Conservation (phyloP, 2,329 filamentous ascomycete species). For the Fusarium sp. region DNA sequence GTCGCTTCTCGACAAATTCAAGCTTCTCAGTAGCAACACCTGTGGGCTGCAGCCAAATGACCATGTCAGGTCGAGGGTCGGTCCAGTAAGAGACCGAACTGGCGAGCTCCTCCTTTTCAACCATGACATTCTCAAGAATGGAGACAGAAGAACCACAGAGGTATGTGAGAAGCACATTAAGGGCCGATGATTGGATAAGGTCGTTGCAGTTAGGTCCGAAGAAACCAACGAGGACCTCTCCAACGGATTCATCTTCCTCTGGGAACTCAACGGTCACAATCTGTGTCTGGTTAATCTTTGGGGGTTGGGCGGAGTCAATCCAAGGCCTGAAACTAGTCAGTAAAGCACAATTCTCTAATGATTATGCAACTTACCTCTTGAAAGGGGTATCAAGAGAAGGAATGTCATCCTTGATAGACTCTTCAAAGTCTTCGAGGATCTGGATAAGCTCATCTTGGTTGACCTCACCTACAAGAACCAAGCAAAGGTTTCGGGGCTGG, state of each 20-base stretch:
- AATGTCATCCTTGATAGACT: slow-evolving; percentile 83
- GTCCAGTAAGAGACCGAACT: slow-evolving; percentile 84
- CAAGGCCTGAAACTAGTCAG: slow-evolving; percentile 67
- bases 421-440: slow-evolving; percentile 88
- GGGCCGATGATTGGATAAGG: slow-evolving; percentile 71
- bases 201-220: slow-evolving; percentile 87
- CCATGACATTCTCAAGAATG: slow-evolving; percentile 88
- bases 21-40: slow-evolving; percentile 90
- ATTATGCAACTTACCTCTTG: slow-evolving; percentile 60
- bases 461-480: slow-evolving; percentile 92
- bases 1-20: slow-evolving; percentile 81
- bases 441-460: slow-evolving; percentile 82
- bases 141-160: slow-evolving; percentile 94
- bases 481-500: slow-evolving; percentile 92
- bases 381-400: slow-evolving; percentile 80
- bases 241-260: slow-evolving; percentile 93
- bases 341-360: not conserved
- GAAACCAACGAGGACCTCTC: slow-evolving; percentile 87
- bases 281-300: slow-evolving; percentile 75
- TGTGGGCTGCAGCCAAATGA: slow-evolving; percentile 87
- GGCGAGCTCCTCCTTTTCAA: slow-evolving; percentile 91
- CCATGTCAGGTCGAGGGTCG: slow-evolving; percentile 81
- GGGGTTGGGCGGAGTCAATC: slow-evolving; percentile 86
- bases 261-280: slow-evolving; percentile 89
- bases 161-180: slow-evolving; percentile 85